Base-by-base conservation (phyloP, 1,284 basidiomycete species). In the Hemileia vastatrix region DNA sequence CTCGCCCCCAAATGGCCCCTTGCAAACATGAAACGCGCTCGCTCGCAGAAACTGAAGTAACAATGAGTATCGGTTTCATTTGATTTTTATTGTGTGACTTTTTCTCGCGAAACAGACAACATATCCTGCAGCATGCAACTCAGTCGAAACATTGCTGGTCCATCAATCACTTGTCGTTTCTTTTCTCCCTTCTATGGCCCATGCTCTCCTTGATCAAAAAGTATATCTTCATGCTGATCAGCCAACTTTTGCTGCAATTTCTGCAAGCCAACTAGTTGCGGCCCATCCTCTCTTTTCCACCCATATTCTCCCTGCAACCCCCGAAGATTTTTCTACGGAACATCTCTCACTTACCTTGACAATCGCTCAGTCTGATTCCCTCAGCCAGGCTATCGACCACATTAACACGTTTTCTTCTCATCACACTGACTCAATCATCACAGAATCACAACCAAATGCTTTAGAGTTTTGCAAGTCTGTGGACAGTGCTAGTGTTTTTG, bases 111-210 rank as follows among this genome's bases (percentile, higher is more conserved):
- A 18, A 31, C 70, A 95, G 91, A 87, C 83, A 44, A 86, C 94
- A 75, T 98, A 98, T 76, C 90, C 93, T 40, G 90, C 94, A 3
- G 95, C 94, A 0, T 99, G 95, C 77, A 99, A 99, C 75, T 81
- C 94, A 0, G 84, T 83, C 4, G 95, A 99, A 76, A 97, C 89
- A 0, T 81, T 98, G 11, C 80, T 98, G 33, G 78, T 99, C 1
- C 90, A 99, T 77, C 79, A 83, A 66, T 81, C 81, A 6, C 76
- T 90, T 2, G 76, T 94, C 13, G 63, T 77, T 11, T 86, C 84
- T 0, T 70, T 92, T 40, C 97, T 92, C 92, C 85, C 85, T 0
- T 78, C 79, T 8, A 84, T 98, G 33, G 91, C 89, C 1, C 73
- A 77, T 36, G 83, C 86, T 0, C 83, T 98, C 3, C 76, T 93